Percentiles rank a stretch among this genome's conserved stretches.
phyloP scores from a whole-genome alignment of 2,329 filamentous ascomycete genomes.

The Blastomyces gilchristii region DNA sequence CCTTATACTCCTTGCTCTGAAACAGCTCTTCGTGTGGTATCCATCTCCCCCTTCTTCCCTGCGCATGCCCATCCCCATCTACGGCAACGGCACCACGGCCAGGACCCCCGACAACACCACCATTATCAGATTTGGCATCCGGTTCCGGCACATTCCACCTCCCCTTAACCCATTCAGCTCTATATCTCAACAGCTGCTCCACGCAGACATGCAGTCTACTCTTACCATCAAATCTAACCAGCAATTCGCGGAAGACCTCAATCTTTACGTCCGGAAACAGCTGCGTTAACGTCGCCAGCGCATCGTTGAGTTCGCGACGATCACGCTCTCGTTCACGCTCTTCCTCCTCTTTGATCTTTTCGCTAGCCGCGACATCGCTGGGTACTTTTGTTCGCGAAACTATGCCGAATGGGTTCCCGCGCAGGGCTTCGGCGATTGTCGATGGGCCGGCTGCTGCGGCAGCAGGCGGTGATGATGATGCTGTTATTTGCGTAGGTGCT shows the following conservation, averaged over 20 bases:
- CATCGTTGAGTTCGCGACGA: constrained; percentile 33
- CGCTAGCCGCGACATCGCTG: constrained; percentile 9
- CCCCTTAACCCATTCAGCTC: constrained; percentile 39
- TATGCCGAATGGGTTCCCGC: constrained; percentile 35
- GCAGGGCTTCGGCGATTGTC: constrained; percentile 35
- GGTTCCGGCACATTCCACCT: constrained; percentile 34
- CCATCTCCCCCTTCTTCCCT: constrained; percentile 9
- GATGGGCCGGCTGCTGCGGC: constrained; percentile 17
- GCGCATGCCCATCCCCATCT: constrained; percentile 13
- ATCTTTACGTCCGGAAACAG: constrained; percentile 39
- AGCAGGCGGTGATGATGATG: neutral
- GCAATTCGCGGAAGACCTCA: constrained; percentile 40
- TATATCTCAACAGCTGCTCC: constrained; percentile 38
- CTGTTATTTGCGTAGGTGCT: neutral
- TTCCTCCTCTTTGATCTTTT: constrained; percentile 17
- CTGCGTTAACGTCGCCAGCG: constrained; percentile 31
- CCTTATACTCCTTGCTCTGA: constrained; percentile 35
- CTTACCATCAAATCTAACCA: constrained; percentile 37
- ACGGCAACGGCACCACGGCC: constrained; percentile 5
- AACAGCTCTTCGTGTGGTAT: constrained; percentile 36
- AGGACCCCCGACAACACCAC: neutral
- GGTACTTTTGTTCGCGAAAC: neutral
- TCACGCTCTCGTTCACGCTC: constrained; percentile 22
- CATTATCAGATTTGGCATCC: constrained; percentile 4
- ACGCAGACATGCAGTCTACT: constrained; percentile 39